Evolutionary conservation across 192 early-diverging fungal species (phyloP).

Genomic region (Gryganskiella cystojenkinii): DNA sequence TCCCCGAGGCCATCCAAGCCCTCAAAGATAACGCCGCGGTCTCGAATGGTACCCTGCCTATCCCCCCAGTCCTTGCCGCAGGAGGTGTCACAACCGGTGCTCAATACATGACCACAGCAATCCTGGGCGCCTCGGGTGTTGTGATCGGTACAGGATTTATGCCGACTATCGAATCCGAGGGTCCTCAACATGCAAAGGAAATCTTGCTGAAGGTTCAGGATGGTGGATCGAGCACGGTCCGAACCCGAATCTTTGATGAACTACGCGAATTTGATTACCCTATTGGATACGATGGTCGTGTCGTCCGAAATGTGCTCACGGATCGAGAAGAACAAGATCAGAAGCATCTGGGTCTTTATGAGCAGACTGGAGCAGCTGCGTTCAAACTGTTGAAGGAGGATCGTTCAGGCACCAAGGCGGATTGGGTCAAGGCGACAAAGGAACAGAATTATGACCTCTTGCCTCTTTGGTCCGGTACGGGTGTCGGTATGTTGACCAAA

Average conservation of each 20-base stretch:
- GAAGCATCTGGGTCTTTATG: neutral
- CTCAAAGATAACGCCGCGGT: slow-evolving; percentile 11
- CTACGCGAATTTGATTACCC: slow-evolving; percentile 55
- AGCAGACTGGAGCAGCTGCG: slow-evolving; percentile 7
- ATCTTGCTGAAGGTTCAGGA: slow-evolving; percentile 44
- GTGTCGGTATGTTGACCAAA: slow-evolving; percentile 46
- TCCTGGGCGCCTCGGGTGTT: slow-evolving; percentile 54
- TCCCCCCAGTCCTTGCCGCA: slow-evolving; percentile 40
- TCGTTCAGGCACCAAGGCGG: slow-evolving; percentile 20
- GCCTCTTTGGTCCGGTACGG: slow-evolving; percentile 38
- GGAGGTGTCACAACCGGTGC: slow-evolving; percentile 38
- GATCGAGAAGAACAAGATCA: slow-evolving; percentile 28
- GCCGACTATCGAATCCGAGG: slow-evolving; percentile 29
- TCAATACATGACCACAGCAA: slow-evolving; percentile 24
- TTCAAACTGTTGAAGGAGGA: slow-evolving; percentile 40
- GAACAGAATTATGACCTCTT: slow-evolving; percentile 31
- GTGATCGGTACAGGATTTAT: slow-evolving; percentile 60
- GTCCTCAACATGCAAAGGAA: slow-evolving; percentile 51
- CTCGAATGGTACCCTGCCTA: neutral
- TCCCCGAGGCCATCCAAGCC: slow-evolving; percentile 38
- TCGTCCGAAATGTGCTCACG: slow-evolving; percentile 35
- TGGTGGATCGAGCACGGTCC: slow-evolving; percentile 51
- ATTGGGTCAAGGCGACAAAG: slow-evolving; percentile 18
- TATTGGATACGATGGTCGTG: slow-evolving; percentile 41
- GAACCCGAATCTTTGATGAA: slow-evolving; percentile 57